Percentiles rank a stretch among this genome's conserved stretches.
Conservation (phyloP, 176 grass and related monocot species). For the Rhynchospora pubera region DNA sequence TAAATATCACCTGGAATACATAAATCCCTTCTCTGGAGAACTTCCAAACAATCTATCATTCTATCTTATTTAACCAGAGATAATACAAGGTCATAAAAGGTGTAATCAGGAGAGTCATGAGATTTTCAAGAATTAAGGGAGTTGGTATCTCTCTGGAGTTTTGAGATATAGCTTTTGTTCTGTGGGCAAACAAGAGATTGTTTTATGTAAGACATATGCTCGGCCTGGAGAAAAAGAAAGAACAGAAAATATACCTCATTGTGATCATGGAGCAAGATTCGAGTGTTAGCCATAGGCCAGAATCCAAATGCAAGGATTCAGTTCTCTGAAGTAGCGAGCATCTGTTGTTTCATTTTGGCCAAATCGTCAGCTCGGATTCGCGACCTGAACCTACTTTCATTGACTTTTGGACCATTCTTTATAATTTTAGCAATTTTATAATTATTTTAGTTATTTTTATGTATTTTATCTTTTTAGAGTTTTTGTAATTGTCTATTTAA, state of each 20-base stretch:
- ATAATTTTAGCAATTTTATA: no score
- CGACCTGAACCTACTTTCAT: no score
- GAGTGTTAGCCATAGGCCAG: constrained; percentile 89
- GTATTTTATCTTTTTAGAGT: no score
- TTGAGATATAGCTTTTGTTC: background rate
- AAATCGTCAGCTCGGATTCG: no score
- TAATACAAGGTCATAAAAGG: background rate
- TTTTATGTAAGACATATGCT: background rate
- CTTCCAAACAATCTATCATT: background rate
- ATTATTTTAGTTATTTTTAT: no score
- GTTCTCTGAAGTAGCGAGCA: constrained; percentile 59
- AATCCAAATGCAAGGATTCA: constrained; percentile 80
- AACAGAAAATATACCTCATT: constrained; percentile 48
- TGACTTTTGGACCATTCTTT: no score
- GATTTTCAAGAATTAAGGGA: background rate
- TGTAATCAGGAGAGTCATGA: background rate
- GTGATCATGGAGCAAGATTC: constrained; percentile 79
- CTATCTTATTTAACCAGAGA: background rate
- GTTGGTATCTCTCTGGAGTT: background rate
- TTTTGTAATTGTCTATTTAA: no score
- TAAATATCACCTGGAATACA: background rate
- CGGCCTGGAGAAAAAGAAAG: background rate
- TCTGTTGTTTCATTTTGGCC: no score
- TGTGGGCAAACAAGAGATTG: background rate
- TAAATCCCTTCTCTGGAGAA: background rate